Base-by-base conservation (phyloP, 2,329 filamentous ascomycete species). In the Fusarium devonianum region DNA sequence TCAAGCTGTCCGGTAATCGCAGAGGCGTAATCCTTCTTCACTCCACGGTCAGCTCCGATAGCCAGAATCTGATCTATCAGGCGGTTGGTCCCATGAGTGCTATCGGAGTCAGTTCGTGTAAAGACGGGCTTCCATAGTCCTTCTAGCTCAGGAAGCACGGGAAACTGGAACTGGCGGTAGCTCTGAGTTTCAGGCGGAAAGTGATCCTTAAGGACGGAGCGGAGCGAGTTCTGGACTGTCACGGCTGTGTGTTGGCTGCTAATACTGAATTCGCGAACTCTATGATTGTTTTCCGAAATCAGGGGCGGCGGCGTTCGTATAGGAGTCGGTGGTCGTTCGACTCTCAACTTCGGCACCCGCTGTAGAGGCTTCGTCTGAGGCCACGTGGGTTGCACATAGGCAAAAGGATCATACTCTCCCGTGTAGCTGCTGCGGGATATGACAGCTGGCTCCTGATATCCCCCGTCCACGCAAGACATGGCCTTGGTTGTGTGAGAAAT, bases 1-100 rank as follows among this genome's bases (percentile, higher is more conserved):
- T 86, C 83, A 9, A 87, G 65, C 44, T 78, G 77, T 1, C 76
- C 74, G 3, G 74, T 75, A 7, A 86, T 73, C 5, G 74, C 69
- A 2, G 74, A 69, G 5, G 78, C 69, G 37, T 82, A 80, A 2
- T 77, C 74, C 51, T 73, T 78, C 21, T 74, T 75, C 2, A 86
- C 82, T 2, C 76, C 78, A 17, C 73, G 72, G 56, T 87, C 81
- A 4, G 78, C 76, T 4, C 84, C 84, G 14, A 87, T 71, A 3
- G 83, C 83, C 10, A 87, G 66, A 4, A 87, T 83, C 37, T 85
- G 75, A 57, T 86, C 82, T 10, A 83, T 68, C 26, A 73, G 75
- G 23, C 73, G 70, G 10, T 67, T 68, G 19, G 72, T 68, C 5
- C 68, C 63, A 16, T 57, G 65, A 0, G 64, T 65, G 38, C 53